Evolutionary conservation across 306 rosid genomes (phyloP).

Genomic region (Rubus idaeus): DNA sequence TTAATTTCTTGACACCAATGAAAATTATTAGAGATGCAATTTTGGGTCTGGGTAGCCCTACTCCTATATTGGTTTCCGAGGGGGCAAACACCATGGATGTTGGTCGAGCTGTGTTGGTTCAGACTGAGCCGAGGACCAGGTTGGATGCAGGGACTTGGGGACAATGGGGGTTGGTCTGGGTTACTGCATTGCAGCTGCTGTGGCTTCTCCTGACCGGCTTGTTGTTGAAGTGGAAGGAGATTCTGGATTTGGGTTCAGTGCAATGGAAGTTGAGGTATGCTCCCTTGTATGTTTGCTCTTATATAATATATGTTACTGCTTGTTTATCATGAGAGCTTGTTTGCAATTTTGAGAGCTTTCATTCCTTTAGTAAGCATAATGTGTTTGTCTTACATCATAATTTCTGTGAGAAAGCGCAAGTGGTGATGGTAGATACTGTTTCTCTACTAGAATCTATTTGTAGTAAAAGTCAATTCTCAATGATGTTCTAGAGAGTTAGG

Average conservation of each 20-base stretch:
- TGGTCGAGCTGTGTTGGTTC: constrained; percentile 57
- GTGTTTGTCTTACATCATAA: neutral
- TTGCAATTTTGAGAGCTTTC: neutral
- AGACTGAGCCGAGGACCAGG: constrained; percentile 66
- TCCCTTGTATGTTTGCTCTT: neutral
- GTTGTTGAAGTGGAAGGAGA: constrained; percentile 93
- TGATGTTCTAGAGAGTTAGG: neutral
- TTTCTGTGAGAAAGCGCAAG: neutral
- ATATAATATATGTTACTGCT: neutral
- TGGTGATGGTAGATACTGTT: neutral
- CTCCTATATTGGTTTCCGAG: constrained; percentile 60
- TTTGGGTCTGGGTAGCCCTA: constrained; percentile 43
- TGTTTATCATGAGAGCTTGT: neutral
- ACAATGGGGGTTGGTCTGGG: constrained; percentile 96
- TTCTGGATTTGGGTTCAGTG: constrained; percentile 95
- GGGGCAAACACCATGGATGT: constrained; percentile 72
- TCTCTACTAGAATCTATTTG: neutral
- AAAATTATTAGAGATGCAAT: constrained; percentile 55
- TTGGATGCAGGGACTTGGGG: constrained; percentile 73
- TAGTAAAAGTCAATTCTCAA: neutral
- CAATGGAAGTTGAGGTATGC: constrained; percentile 96
- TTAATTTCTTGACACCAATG: constrained; percentile 69
- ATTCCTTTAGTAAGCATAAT: neutral
- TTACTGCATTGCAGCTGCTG: constrained; percentile 95
- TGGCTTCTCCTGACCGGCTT: constrained; percentile 78